These are phyloP conservation scores for Penicillium daleae DNA, from an alignment of 495 filamentous ascomycete species.

Conservation along the genomic window DNA sequence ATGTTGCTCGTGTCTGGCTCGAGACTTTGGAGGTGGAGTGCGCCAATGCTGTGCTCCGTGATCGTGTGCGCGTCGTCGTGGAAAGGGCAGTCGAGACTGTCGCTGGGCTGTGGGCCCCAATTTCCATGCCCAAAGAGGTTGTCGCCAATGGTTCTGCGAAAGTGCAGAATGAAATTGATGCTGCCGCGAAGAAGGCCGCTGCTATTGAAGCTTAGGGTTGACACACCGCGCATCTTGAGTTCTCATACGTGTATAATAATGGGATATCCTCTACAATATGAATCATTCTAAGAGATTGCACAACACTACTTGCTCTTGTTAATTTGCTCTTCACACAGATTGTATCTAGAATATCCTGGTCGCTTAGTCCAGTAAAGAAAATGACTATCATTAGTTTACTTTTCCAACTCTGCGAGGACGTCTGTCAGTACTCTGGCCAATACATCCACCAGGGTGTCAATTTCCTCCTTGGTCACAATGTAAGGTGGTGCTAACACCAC, in stretches of 20 bases:
- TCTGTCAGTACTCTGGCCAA: slow-evolving; percentile 40
- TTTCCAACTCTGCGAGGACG: slow-evolving; percentile 34
- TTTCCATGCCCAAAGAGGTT: slow-evolving; percentile 26
- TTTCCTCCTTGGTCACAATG: slow-evolving; percentile 63
- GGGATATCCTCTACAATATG: slow-evolving; percentile 11
- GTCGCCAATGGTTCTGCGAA: slow-evolving; percentile 27
- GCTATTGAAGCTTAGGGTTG: slow-evolving; percentile 36
- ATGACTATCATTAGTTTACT: not conserved
- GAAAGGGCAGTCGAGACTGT: slow-evolving; percentile 92
- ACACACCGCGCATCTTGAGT: slow-evolving; percentile 3
- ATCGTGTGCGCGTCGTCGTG: slow-evolving; percentile 84
- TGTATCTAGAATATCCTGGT: slow-evolving; percentile 9
- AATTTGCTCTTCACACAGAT: not conserved
- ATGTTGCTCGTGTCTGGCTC: slow-evolving; percentile 86
- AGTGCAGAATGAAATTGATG: slow-evolving; percentile 16
- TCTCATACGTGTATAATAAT: slow-evolving; percentile 29
- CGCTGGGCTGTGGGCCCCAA: slow-evolving; percentile 68
- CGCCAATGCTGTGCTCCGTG: slow-evolving; percentile 67
- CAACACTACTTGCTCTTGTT: not conserved
- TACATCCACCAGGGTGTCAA: slow-evolving; percentile 60
- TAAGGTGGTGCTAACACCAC: slow-evolving; percentile 76
- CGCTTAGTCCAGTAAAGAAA: not conserved
- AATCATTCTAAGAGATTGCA: slow-evolving; percentile 9
- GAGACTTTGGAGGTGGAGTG: slow-evolving; percentile 91
- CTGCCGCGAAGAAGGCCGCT: slow-evolving; percentile 24